Percentiles rank a stretch among this genome's conserved stretches.
These are phyloP conservation scores for Trichoderma hamatum DNA, from an alignment of 2,329 filamentous ascomycete genomes.

Conservation along the genomic window DNA sequence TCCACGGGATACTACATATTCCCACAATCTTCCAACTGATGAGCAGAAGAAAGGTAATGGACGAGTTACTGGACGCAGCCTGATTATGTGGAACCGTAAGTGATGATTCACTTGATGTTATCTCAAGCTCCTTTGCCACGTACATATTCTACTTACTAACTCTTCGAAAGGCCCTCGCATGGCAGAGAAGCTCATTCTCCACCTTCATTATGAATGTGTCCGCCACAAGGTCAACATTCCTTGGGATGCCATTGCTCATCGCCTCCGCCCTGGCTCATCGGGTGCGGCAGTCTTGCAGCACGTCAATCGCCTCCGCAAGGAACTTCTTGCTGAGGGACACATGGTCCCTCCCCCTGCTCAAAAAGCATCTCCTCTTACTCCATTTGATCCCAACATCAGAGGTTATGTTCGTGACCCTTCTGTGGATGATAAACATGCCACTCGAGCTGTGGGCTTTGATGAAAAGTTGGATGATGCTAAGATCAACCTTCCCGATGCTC, in stretches of 20 bases:
- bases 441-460: slow-evolving; percentile 38
- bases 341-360: slow-evolving; percentile 44
- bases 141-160: background rate
- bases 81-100: slow-evolving; percentile 51
- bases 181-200: slow-evolving; percentile 49
- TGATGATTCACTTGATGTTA: slow-evolving; percentile 1
- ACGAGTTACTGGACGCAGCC: slow-evolving; percentile 40
- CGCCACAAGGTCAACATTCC: slow-evolving; percentile 41
- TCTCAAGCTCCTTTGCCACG: background rate
- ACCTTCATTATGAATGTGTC: slow-evolving; percentile 46
- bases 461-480: slow-evolving; percentile 41
- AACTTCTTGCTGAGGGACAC: slow-evolving; percentile 45
- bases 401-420: slow-evolving; percentile 40
- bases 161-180: slow-evolving; percentile 47
- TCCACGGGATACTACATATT: slow-evolving; percentile 30
- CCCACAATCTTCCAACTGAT: slow-evolving; percentile 34
- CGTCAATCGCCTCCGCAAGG: slow-evolving; percentile 41
- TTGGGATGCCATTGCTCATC: slow-evolving; percentile 46
- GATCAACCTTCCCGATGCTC: slow-evolving; percentile 36
- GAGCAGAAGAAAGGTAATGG: slow-evolving; percentile 37
- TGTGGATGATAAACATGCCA: slow-evolving; percentile 33
- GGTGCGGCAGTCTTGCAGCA: slow-evolving; percentile 45
- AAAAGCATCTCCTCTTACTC: slow-evolving; percentile 32
- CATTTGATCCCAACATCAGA: slow-evolving; percentile 36
- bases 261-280: slow-evolving; percentile 47